Evolutionary conservation across 768 basidiomycete genomes (phyloP), one percentile per base, ranked within the genome.

Genomic region (Lyophyllum shimeji): DNA sequence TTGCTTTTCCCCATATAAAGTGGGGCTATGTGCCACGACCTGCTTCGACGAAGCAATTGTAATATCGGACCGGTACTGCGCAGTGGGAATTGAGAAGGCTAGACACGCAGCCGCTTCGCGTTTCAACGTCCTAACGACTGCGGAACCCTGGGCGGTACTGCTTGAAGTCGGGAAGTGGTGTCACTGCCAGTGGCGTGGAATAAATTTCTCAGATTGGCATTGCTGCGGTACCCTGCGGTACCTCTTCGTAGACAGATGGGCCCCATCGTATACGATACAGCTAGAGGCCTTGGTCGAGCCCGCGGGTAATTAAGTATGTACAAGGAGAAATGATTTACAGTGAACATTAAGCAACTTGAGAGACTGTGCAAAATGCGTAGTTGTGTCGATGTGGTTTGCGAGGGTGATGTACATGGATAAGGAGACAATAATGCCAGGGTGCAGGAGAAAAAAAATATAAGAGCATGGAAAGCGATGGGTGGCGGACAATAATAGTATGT

Each of bases 401-500:
- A 43, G 46, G 11, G 43, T 58, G 57, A 58, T 58, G 31, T 55
- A 55, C 50, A 55, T 44, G 46, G 53, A 8, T 29, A 42, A 25
- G 49, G 39, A 18, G 39, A 46, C n/a, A 46, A 51, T 40, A 43
- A 46, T 37, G 45, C 20, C 34, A 46, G 13, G 23, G 21, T 9
- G 29, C 12, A 33, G n/a, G n/a, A n/a, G 29, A 29, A 29, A 29
- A 29, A 55, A 21, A 24, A 15, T 17, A 52, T 40, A 48, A 55
- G 46, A 59, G 40, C 53, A 52, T 43, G 51, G 46, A 42, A 56
- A 55, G 54, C 46, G 43, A 53, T 39, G 27, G 15, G 56, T 60
- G 52, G 47, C 45, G 24, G 34, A 44, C 50, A 55, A 45, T 55
- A 40, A 55, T 49, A 31, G 54, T 55, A 57, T 43, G 56, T 48